These are phyloP conservation scores for Pythium volutum DNA, from an alignment of 352 stramenopile genomes.

Conservation along the genomic window DNA sequence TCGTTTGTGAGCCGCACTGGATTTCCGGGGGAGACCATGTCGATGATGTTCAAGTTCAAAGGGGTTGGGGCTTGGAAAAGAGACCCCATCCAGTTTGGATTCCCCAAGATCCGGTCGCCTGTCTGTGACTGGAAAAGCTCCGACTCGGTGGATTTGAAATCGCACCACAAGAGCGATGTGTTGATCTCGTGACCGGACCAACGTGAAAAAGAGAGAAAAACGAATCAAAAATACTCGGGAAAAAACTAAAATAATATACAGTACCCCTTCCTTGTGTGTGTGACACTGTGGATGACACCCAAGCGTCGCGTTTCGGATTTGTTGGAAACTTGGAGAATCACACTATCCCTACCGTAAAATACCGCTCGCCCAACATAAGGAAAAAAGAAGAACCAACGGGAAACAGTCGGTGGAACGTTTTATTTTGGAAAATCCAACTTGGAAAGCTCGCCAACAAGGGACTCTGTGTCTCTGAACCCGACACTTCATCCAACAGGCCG, in stretches of 20 bases:
- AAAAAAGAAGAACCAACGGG: not conserved
- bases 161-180: not conserved
- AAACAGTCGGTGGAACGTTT: too few species aligned
- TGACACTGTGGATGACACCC: not conserved
- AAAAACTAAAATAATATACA: not conserved
- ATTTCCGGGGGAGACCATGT: not conserved
- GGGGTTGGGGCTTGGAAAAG: constrained; percentile 1
- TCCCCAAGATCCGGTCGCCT: constrained; percentile 5
- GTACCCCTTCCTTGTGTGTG: too few species aligned
- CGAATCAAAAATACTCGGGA: not conserved
- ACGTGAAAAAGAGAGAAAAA: not conserved
- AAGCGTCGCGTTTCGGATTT: not conserved
- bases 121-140: constrained; percentile 3
- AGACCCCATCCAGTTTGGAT: not conserved
- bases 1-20: not conserved
- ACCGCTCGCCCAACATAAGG: not conserved
- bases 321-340: not conserved
- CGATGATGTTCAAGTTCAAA: constrained; percentile 7
- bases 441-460: constrained; percentile 17
- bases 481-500: not conserved
- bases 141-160: not conserved
- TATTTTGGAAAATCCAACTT: constrained; percentile 6
- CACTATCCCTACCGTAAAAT: constrained; percentile 1
- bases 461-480: not conserved
- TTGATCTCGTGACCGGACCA: not conserved